phyloP scores from a whole-genome alignment of 495 filamentous ascomycete genomes.

The Aspergillus avenaceus region DNA sequence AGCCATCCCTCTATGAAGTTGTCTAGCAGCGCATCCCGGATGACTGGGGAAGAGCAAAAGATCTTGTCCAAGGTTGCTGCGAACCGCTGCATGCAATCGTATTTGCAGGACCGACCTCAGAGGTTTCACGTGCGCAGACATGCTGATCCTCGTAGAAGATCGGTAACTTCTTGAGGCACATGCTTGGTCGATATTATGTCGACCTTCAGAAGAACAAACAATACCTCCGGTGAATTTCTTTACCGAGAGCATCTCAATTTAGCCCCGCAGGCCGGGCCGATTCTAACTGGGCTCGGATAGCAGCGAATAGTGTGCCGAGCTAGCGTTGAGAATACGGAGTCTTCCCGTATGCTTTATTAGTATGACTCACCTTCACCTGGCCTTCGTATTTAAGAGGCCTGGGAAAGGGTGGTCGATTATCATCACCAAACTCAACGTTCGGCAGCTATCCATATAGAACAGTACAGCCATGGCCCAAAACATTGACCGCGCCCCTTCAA shows the following conservation, averaged over 20 bases:
- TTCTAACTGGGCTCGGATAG: not conserved
- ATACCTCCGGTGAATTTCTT: not conserved
- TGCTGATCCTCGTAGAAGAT: slow-evolving; percentile 20
- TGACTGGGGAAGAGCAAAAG: slow-evolving; percentile 24
- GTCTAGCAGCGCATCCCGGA: slow-evolving; percentile 13
- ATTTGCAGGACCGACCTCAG: slow-evolving; percentile 18
- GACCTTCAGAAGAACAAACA: not conserved
- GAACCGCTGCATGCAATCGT: slow-evolving; percentile 18
- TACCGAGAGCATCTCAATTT: too few species aligned
- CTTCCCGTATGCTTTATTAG: not conserved
- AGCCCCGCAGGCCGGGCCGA: not conserved
- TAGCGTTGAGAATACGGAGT: not conserved
- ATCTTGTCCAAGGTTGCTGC: slow-evolving; percentile 16
- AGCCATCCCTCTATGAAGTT: slow-evolving; percentile 11
- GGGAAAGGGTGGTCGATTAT: not conserved
- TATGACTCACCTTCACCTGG: not conserved
- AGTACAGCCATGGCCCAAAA: not conserved
- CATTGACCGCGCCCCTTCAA: not conserved
- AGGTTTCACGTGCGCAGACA: slow-evolving; percentile 17
- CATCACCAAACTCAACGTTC: too few species aligned
- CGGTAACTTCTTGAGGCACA: slow-evolving; percentile 20
- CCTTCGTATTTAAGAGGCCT: not conserved
- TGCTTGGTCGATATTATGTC: not conserved
- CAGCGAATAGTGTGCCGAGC: not conserved
- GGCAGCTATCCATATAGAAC: too few species aligned